Evolutionary conservation across 2,329 filamentous ascomycete species (phyloP), one percentile per base, ranked within the genome.

Genomic region (Zasmidium angulare): DNA sequence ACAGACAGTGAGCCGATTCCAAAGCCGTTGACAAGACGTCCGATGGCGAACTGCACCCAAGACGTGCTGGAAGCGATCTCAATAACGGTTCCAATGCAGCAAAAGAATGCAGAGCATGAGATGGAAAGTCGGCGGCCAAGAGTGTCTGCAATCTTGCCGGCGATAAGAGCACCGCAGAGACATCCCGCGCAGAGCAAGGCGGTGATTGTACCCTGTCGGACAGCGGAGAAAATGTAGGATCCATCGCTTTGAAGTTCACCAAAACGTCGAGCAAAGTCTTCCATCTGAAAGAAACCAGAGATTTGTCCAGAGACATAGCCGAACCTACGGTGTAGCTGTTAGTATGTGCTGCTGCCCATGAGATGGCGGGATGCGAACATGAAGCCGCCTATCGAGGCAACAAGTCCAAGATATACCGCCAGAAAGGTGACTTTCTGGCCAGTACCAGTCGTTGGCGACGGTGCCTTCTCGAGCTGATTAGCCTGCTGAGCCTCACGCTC

Each of bases 251-350:
- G 72, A 1, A 70, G 66, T 57, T 82, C 77, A 19, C 80, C 83
- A 63, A 88, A 88, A 10, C 84, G 81, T n/a, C 77, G 54, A 24
- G 78, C 77, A 69, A 85, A 87, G 71, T 87, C 82, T 11, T 60
- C 54, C 69, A 76, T 77, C 21, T 75, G 63, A 53, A 77, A 71
- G 69, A 78, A 75, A 58, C 73, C 72, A 6, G 82, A 84, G 54
- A 86, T 85, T 67, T 85, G 82, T 63, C 84, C 85, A 10, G 83
- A 87, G 64, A 87, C 85, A 55, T 63, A 65, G 65, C 61, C 61
- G 61, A 63, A 63, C 43, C 53, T 55, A 22, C 20, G 26, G 17
- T 14, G 19, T 17, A 21, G 23, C 6, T 26, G 11, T 46, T n/a
- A 46, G 9, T 29, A 24, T 6, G 6, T 2, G 3, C 2, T 31